Base-by-base conservation (phyloP, 176 grass and related monocot species). In the Tillandsia fasciculata region DNA sequence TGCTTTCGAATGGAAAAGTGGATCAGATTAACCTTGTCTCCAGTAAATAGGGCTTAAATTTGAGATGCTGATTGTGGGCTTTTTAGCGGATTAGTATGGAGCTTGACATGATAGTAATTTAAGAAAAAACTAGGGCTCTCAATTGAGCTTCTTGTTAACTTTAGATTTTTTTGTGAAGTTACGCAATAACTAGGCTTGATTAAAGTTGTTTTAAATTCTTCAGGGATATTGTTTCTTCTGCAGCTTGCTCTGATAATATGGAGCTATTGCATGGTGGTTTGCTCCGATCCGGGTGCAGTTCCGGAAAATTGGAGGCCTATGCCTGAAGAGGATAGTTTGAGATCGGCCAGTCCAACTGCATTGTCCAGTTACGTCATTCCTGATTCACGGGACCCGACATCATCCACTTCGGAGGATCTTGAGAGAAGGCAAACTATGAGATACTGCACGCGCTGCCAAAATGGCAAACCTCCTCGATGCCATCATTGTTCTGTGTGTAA, bases 401-500 rank as follows among this genome's bases (percentile, higher is more conserved):
- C 57, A 68, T 64, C 85, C 52, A 64, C 27, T 78, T 78, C 42
- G 80, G 81, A 85, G 33, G 84, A 76, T 26, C 76, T 77, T 73
- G 84, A 83, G 73, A 83, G 74, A 77, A 77, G 74, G 50, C 65
- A 61, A 49, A 28, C 70, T 14, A 51, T 71, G 48, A 76, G 68
- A 79, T 86, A 89, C 80, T 96, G 92, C 20, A 61, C 48, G 64
- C 83, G 79, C 13, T 96, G 92, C 72, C 92, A 83, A 80, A 89
- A 87, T 81, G 80, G 83, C 79, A 96, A 96, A 73, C 89, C 89
- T 81, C 84, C 79, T 50, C 88, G 93, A 57, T 90, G 93, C 70
- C 93, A 96, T 69, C 92, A 96, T 72, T 96, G 92, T 82, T 96
- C 92, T 72, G 76, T 96, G 26, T 96, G 92, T 96, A 88, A 86